phyloP scores from a whole-genome alignment of 306 rosid species.

The Lotus japonicus region DNA sequence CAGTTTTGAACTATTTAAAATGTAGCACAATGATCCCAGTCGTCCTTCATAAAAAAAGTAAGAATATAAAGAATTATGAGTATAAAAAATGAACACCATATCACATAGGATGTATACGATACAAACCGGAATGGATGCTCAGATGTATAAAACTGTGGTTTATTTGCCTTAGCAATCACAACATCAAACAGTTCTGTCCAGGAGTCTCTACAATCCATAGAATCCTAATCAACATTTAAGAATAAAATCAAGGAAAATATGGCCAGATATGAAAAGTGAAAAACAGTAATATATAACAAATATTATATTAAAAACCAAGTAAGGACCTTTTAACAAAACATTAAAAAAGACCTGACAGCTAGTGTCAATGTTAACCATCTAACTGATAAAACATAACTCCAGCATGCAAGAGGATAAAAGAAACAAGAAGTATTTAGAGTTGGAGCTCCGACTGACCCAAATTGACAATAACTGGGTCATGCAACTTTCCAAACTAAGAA shows the following conservation, averaged over 20 bases:
- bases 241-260: slow-evolving; percentile 23
- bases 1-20: background rate
- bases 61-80: background rate
- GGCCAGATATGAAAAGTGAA: slow-evolving; percentile 7
- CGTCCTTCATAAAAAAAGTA: background rate
- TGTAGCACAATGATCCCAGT: background rate
- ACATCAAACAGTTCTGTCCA: slow-evolving; percentile 96
- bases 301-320: slow-evolving; percentile 9
- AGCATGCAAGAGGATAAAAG: background rate
- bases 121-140: slow-evolving; percentile 97
- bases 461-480: background rate
- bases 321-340: slow-evolving; percentile 10
- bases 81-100: slow-evolving; percentile 3
- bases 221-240: slow-evolving; percentile 53
- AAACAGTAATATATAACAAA: background rate
- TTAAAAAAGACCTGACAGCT: background rate
- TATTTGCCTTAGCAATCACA: slow-evolving; percentile 89
- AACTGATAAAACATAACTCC: background rate
- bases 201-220: slow-evolving; percentile 54
- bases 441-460: slow-evolving; percentile 3
- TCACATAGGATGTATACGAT: slow-evolving; percentile 12
- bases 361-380: background rate
- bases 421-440: background rate
- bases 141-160: slow-evolving; percentile 85
- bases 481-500: background rate